A percentile compares a stretch with the other conserved stretches of the same genome.
Conservation (phyloP, 345 rosid genomes). For the Leavenworthia alabamica region DNA sequence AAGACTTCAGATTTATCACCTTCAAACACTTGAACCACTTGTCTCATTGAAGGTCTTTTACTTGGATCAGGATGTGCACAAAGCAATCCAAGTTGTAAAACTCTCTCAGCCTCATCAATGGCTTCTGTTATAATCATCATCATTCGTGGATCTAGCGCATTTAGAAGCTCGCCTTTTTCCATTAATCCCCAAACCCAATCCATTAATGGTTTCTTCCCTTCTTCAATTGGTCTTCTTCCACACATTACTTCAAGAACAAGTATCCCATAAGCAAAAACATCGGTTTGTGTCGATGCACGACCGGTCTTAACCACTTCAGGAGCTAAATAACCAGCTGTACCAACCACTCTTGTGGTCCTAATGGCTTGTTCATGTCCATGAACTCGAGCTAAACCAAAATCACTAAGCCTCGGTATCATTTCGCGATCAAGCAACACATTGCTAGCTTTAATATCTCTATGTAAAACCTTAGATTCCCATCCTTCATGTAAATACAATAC, state of each 20-base stretch:
- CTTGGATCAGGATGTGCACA: slow-evolving; percentile 39
- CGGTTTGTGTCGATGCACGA: slow-evolving; percentile 43
- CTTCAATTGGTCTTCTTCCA: slow-evolving; percentile 46
- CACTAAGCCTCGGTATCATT: slow-evolving; percentile 65
- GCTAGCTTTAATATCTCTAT: slow-evolving; percentile 77
- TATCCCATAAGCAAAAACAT: slow-evolving; percentile 43
- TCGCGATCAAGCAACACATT: slow-evolving; percentile 71
- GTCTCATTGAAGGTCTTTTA: slow-evolving; percentile 45
- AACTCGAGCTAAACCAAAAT: slow-evolving; percentile 69
- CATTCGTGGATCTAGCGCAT: slow-evolving; percentile 30
- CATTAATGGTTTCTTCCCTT: slow-evolving; percentile 39
- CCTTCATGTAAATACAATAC: slow-evolving; percentile 64
- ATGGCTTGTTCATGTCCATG: slow-evolving; percentile 52
- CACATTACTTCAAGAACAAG: slow-evolving; percentile 44
- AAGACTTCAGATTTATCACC: slow-evolving; percentile 24
- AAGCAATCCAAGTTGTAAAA: slow-evolving; percentile 41
- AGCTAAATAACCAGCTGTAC: slow-evolving; percentile 72
- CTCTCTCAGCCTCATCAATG: slow-evolving; percentile 29
- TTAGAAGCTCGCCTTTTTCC: slow-evolving; percentile 28
- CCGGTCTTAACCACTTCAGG: slow-evolving; percentile 55
- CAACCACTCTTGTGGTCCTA: slow-evolving; percentile 60
- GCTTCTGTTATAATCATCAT: slow-evolving; percentile 5
- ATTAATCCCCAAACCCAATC: slow-evolving; percentile 34
- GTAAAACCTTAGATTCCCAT: slow-evolving; percentile 70
- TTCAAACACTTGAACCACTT: slow-evolving; percentile 39